These are phyloP conservation scores for Cetraspora pellucida DNA, from an alignment of 192 early-diverging fungal species.

Conservation along the genomic window DNA sequence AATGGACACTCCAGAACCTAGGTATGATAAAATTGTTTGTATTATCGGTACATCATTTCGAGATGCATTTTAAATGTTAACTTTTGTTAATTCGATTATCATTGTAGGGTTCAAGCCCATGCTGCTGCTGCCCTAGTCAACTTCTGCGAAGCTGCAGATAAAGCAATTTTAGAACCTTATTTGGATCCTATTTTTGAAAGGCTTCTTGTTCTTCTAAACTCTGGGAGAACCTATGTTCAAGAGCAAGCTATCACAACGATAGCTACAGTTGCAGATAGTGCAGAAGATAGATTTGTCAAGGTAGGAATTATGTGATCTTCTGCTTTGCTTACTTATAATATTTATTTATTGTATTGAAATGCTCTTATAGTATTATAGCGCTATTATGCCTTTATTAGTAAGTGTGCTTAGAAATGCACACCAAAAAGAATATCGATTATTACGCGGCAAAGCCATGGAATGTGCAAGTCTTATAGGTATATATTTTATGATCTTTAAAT, in stretches of 20 bases:
- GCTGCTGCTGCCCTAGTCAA: constrained; percentile 97
- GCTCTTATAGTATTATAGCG: constrained; percentile 70
- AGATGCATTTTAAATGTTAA: neutral
- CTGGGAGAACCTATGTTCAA: constrained; percentile 89
- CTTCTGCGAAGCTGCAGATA: constrained; percentile 89
- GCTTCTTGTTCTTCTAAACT: constrained; percentile 82
- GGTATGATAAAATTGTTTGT: constrained; percentile 12
- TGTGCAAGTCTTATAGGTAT: constrained; percentile 85
- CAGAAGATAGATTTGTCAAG: constrained; percentile 86
- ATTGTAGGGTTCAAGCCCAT: constrained; percentile 87
- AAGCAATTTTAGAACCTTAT: constrained; percentile 83
- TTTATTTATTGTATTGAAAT: neutral
- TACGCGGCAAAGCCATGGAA: constrained; percentile 98
- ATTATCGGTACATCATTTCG: neutral
- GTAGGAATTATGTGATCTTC: neutral
- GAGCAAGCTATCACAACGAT: constrained; percentile 99
- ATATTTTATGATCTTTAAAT: neutral
- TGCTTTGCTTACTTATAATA: neutral
- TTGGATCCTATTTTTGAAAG: constrained; percentile 88
- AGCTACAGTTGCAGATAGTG: constrained; percentile 94
- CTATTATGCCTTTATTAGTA: constrained; percentile 96
- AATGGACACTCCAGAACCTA: constrained; percentile 66
- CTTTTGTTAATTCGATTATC: constrained; percentile 21
- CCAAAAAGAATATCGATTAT: constrained; percentile 82
- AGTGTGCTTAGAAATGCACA: constrained; percentile 84